These are phyloP conservation scores for Trichoderma sp. DNA, from an alignment of 2,329 filamentous ascomycete genomes.

Conservation along the genomic window DNA sequence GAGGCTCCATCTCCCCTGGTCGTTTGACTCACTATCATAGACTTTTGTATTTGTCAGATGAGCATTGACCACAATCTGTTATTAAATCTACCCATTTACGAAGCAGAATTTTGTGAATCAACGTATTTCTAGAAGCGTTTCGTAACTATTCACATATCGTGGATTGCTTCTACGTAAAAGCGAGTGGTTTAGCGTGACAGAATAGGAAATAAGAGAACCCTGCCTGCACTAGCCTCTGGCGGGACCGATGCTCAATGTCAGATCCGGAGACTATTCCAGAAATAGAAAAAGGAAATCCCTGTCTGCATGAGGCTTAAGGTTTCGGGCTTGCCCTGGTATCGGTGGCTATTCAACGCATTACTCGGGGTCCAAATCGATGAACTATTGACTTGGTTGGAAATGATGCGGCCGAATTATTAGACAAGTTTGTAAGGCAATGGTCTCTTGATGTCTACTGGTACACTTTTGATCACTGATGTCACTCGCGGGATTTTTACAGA, in stretches of 20 bases:
- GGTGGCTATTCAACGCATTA: too few relatives aligned
- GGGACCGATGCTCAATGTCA: neutral
- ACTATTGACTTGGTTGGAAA: too few relatives aligned
- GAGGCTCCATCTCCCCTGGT: neutral
- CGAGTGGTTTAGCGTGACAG: neutral
- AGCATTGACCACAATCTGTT: neutral
- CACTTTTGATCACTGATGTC: too few relatives aligned
- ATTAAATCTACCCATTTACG: too few relatives aligned
- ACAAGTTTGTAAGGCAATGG: too few relatives aligned
- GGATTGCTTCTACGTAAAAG: neutral
- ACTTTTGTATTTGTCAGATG: neutral
- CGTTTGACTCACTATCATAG: neutral
- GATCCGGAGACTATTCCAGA: neutral
- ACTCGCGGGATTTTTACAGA: too few relatives aligned
- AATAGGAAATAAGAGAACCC: conserved; percentile 15
- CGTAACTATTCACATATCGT: neutral
- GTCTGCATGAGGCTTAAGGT: conserved; percentile 3
- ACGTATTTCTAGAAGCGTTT: neutral
- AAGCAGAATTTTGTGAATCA: neutral
- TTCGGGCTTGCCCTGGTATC: neutral
- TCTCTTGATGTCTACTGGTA: too few relatives aligned
- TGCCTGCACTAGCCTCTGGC: neutral
- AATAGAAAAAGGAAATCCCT: conserved; percentile 15
- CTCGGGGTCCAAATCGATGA: too few relatives aligned
- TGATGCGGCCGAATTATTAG: too few relatives aligned